Evolutionary conservation across 441 rosid species (phyloP).

Genomic region (Rhodomyrtus psidioides): DNA sequence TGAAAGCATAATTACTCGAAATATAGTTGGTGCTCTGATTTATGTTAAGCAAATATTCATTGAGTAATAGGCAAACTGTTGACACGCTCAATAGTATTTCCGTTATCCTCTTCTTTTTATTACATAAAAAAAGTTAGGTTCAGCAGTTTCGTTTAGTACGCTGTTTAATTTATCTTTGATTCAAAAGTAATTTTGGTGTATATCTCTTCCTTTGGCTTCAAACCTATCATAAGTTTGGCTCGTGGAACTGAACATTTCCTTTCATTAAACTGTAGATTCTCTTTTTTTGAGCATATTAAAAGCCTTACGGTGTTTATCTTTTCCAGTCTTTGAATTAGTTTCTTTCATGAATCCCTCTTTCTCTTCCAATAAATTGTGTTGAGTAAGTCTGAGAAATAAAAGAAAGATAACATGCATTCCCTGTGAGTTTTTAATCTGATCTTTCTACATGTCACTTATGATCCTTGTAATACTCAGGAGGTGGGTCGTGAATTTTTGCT

Average conservation of each 20-base stretch:
- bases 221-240: neutral
- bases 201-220: neutral
- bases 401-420: neutral
- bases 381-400: neutral
- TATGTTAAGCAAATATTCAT: neutral
- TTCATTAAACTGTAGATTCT: neutral
- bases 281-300: neutral
- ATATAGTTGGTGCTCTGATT: neutral
- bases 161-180: neutral
- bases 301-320: neutral
- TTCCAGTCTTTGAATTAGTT: neutral
- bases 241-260: neutral
- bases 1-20: neutral
- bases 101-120: neutral
- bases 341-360: neutral
- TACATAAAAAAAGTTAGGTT: neutral
- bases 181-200: neutral
- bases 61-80: neutral
- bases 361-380: neutral
- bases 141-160: neutral
- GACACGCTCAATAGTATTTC: neutral
- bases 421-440: neutral
- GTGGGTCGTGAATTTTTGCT: slow-evolving; percentile 76
- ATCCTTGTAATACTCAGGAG: slow-evolving; percentile 28
- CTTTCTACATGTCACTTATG: neutral